Base-by-base conservation (phyloP, 768 basidiomycete genomes). In the Panaeolus cyanescens region DNA sequence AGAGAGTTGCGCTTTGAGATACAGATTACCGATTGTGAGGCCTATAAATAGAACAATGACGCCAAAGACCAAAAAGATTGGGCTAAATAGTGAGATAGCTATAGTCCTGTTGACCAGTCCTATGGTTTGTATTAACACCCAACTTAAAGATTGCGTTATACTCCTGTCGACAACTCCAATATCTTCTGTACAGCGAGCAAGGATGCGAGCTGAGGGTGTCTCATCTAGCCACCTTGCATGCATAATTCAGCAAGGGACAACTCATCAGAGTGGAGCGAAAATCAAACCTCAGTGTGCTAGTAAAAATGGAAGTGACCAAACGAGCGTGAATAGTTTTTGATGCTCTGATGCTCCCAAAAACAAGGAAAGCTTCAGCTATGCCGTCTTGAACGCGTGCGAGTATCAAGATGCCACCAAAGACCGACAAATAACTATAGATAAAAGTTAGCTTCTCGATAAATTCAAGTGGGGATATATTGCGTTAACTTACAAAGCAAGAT, bases 101-200 rank as follows among this genome's bases (percentile, higher is more conserved):
- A 67, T 68, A 31, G 84, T 69, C 59, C 77, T 79, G 34, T 74
- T 68, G 19, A 83, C 19, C 70, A 83, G 71, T 0, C 71, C 58
- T 7, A 74, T 60, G 0, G 69, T 65, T 59, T 75, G 65, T 53
- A 74, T 71, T 9, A 64, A 34, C n/a, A 78, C 59, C 58, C 64
- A 64, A 63, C 64, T 67, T 5, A 80, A 61, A 25, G 64, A 62
- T 28, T 66, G 66, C 0, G 78, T 63, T 17, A 79, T 67, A 2
- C 71, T 66, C 4, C 73, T 72, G 67, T 92, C 90, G 37, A 91
- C 80, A 2, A 61, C 64, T 9, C 59, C 56, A 65, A 82, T 77
- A 25, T 66, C 67, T 54, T 65, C 62, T n/a, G 66, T 65, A 30
- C 63, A 64, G 37, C 66, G 55, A 32, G 67, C 61, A 37, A 67